Evolutionary conservation across 352 stramenopile species (phyloP).

Genomic region (Blastocystis sp.): DNA sequence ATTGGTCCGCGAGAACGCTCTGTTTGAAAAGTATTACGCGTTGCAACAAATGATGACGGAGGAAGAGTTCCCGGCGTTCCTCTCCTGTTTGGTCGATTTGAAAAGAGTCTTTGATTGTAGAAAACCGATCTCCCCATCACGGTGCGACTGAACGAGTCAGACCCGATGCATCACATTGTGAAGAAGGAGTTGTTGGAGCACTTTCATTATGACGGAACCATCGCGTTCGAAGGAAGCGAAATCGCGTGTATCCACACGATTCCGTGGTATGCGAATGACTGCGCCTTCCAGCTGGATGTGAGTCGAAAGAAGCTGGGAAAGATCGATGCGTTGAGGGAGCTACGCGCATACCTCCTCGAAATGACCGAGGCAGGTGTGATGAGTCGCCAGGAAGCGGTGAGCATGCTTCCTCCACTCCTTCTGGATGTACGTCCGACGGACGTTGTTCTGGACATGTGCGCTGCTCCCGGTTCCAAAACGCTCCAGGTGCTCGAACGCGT

Average conservation of each 20-base stretch:
- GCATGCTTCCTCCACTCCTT: slow-evolving; percentile 94
- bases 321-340: slow-evolving; percentile 78
- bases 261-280: slow-evolving; percentile 75
- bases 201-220: slow-evolving; percentile 69
- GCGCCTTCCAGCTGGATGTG: slow-evolving; percentile 72
- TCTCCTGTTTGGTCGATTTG: slow-evolving; percentile 67
- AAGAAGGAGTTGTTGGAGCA: slow-evolving; percentile 75
- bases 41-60: slow-evolving; percentile 71
- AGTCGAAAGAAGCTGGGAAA: slow-evolving; percentile 62
- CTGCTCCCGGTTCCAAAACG: slow-evolving; percentile 94
- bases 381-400: slow-evolving; percentile 92
- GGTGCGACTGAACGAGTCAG: slow-evolving; percentile 82
- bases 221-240: slow-evolving; percentile 59
- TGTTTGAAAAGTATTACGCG: slow-evolving; percentile 74
- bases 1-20: neutral
- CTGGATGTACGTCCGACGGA: slow-evolving; percentile 75
- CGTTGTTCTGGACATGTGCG: slow-evolving; percentile 85
- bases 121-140: slow-evolving; percentile 76
- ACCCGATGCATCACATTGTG: slow-evolving; percentile 69
- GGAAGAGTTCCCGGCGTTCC: slow-evolving; percentile 78
- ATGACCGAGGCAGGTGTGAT: slow-evolving; percentile 82
- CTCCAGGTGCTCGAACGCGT: slow-evolving; percentile 87
- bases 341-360: slow-evolving; percentile 87
- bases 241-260: slow-evolving; percentile 63
- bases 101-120: neutral